Conservation (phyloP, 2,329 filamentous ascomycete species). For the Teratosphaeria pseudoeucalypti region DNA sequence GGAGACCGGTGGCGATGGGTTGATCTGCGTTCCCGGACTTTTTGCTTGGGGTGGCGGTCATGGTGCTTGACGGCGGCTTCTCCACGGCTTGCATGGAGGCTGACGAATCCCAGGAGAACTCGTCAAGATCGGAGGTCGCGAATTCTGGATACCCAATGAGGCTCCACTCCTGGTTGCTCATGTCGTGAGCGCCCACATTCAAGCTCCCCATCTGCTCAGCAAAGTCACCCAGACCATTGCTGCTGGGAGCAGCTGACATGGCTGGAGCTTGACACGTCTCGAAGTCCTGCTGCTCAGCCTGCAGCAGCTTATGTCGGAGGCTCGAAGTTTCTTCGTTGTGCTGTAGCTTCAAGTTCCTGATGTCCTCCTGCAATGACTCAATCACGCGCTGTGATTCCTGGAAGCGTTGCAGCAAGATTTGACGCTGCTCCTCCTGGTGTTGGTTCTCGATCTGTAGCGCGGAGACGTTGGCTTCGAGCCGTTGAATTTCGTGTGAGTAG, state of each 20-base stretch:
- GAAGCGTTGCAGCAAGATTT: slow-evolving; percentile 54
- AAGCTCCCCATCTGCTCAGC: slow-evolving; percentile 78
- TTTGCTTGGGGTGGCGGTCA: slow-evolving; percentile 24
- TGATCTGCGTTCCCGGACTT: slow-evolving; percentile 33
- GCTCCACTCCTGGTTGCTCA: slow-evolving; percentile 68
- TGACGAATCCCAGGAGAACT: slow-evolving; percentile 49
- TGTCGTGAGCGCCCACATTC: slow-evolving; percentile 60
- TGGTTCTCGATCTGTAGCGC: slow-evolving; percentile 49
- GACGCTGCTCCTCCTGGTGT: slow-evolving; percentile 20
- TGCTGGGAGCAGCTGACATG: slow-evolving; percentile 43
- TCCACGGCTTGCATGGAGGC: slow-evolving; percentile 11
- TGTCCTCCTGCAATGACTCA: slow-evolving; percentile 69
- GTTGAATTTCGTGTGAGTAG: slow-evolving; percentile 63
- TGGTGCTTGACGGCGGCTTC: slow-evolving; percentile 15
- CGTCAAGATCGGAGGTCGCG: slow-evolving; percentile 13
- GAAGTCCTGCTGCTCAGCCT: slow-evolving; percentile 41
- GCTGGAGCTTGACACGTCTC: slow-evolving; percentile 43
- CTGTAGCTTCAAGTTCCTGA: slow-evolving; percentile 78
- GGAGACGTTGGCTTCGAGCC: slow-evolving; percentile 67
- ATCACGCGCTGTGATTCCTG: slow-evolving; percentile 66
- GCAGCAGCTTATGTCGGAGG: slow-evolving; percentile 82
- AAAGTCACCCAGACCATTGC: slow-evolving; percentile 56
- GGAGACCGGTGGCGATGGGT: slow-evolving; percentile 66
- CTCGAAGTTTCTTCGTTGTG: slow-evolving; percentile 87
- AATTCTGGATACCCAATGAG: slow-evolving; percentile 52